Evolutionary conservation across 2,329 filamentous ascomycete genomes (phyloP).

Genomic region (Cordyceps pruinosa): DNA sequence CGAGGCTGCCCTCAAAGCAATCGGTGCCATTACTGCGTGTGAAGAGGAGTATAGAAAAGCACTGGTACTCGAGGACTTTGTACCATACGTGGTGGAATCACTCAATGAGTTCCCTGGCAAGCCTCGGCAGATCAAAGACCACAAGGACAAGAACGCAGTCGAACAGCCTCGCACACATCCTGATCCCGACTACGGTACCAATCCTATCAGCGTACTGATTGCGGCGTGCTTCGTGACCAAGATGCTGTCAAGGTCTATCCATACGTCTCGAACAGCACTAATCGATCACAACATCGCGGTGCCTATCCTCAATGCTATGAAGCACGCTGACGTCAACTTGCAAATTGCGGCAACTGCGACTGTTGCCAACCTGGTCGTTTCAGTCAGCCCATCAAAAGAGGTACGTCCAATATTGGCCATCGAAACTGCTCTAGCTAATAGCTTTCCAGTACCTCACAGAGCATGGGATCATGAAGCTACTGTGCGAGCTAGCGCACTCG

Average conservation of each 20-base stretch:
- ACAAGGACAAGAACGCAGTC: slow-evolving; percentile 32
- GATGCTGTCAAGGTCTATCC: slow-evolving; percentile 78
- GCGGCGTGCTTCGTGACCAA: slow-evolving; percentile 78
- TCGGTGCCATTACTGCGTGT: slow-evolving; percentile 74
- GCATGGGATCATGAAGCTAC: slow-evolving; percentile 63
- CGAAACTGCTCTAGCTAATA: slow-evolving; percentile 17
- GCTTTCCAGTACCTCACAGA: slow-evolving; percentile 61
- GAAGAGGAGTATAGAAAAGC: slow-evolving; percentile 80
- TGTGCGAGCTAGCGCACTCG: slow-evolving; percentile 81
- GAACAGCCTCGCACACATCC: slow-evolving; percentile 23
- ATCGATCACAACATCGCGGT: slow-evolving; percentile 78
- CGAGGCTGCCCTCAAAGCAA: slow-evolving; percentile 67
- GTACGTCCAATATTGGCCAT: slow-evolving; percentile 42
- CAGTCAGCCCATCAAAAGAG: slow-evolving; percentile 86
- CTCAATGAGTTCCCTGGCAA: slow-evolving; percentile 52
- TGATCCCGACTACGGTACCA: slow-evolving; percentile 55
- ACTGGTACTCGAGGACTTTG: slow-evolving; percentile 73
- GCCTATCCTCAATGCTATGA: slow-evolving; percentile 69
- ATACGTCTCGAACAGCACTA: slow-evolving; percentile 74
- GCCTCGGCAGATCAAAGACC: slow-evolving; percentile 38
- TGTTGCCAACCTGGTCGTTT: slow-evolving; percentile 77
- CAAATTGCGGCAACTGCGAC: slow-evolving; percentile 80
- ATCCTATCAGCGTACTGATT: slow-evolving; percentile 70
- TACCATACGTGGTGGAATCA: slow-evolving; percentile 78
- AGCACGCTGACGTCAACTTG: slow-evolving; percentile 67